These are phyloP conservation scores for Moelleriella libera DNA, from an alignment of 2,329 filamentous ascomycete genomes.

Conservation along the genomic window DNA sequence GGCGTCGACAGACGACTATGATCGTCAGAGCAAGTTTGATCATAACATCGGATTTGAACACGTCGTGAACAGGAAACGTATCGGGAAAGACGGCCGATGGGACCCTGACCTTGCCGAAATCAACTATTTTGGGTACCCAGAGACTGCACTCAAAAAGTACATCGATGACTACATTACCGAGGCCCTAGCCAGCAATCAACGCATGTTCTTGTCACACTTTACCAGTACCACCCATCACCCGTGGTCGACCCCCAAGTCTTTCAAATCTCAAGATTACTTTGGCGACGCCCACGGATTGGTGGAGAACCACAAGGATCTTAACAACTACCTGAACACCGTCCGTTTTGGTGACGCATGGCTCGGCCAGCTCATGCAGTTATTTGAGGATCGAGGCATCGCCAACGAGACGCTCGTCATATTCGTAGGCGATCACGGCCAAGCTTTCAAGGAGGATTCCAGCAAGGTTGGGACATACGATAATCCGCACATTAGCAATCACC, in stretches of 20 bases:
- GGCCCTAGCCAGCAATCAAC: constrained; percentile 12
- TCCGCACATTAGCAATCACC: constrained; percentile 16
- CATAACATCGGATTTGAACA: constrained; percentile 9
- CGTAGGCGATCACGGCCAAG: constrained; percentile 21
- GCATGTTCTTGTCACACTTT: constrained; percentile 17
- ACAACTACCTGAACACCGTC: constrained; percentile 17
- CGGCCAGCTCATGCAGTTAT: constrained; percentile 13
- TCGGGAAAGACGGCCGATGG: constrained; percentile 2
- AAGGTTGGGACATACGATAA: constrained; percentile 17
- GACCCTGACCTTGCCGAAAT: constrained; percentile 10
- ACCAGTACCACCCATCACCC: constrained; percentile 19
- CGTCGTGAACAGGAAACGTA: constrained; percentile 7
- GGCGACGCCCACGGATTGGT: constrained; percentile 5
- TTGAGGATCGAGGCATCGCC: constrained; percentile 17
- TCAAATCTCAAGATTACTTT: constrained; percentile 11
- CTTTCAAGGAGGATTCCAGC: constrained; percentile 15
- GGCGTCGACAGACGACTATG: constrained; percentile 15
- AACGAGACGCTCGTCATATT: constrained; percentile 19
- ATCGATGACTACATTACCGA: constrained; percentile 14
- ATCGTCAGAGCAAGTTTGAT: constrained; percentile 12
- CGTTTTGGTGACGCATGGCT: constrained; percentile 18
- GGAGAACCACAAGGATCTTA: constrained; percentile 9
- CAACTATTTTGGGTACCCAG: constrained; percentile 17
- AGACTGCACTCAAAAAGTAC: constrained; percentile 14
- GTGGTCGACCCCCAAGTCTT: constrained; percentile 12